Evolutionary conservation across 768 basidiomycete genomes (phyloP), one percentile per base, ranked within the genome.

Genomic region (Suillus sp.): DNA sequence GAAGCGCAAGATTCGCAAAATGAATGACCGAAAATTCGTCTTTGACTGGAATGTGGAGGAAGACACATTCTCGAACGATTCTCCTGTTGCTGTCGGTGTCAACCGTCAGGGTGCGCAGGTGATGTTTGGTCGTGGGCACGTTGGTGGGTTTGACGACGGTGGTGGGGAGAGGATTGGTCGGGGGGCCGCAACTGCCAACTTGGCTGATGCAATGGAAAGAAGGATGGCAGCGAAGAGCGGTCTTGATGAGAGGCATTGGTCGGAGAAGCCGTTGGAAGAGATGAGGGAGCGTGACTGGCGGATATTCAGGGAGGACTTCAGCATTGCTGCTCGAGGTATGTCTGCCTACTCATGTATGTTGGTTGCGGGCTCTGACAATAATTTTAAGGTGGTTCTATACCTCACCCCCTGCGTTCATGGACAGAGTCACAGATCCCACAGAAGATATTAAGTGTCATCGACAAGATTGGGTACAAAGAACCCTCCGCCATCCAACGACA

Each of bases 41-140:
- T 99, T 99, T 71, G 97, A 99, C 75, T 99, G 97, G 97, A 95
- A 96, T 71, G 88, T 89, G 56, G 91, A 91, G 74, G 97, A 99
- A 70, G 97, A 99, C 75, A 99, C 97, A 16, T 89, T 92, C 70
- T 80, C 86, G 9, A 86, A 84, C 35, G 92, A 92, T 71, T 86
- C 90, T 18, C 88, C 89, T n/a, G 80, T 85, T 16, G 87, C 87
- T 7, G 83, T 85, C 5, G 91, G 89, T 2, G 83, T 83, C 59
- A 87, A 87, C 61, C 82, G 91, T 32, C 92, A 93, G 72, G 91
- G 90, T 20, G 91, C 92, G 3, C 91, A 92, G 69, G 86, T 93
- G 45, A 93, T 93, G 91, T 94, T 92, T 78, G 93, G 92, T 20
- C 81, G 92, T 18, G 92, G 93, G 2, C 86, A 87, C 64, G 78